phyloP scores from a whole-genome alignment of 148 eudicot genomes.

The Pouteria glomerata region DNA sequence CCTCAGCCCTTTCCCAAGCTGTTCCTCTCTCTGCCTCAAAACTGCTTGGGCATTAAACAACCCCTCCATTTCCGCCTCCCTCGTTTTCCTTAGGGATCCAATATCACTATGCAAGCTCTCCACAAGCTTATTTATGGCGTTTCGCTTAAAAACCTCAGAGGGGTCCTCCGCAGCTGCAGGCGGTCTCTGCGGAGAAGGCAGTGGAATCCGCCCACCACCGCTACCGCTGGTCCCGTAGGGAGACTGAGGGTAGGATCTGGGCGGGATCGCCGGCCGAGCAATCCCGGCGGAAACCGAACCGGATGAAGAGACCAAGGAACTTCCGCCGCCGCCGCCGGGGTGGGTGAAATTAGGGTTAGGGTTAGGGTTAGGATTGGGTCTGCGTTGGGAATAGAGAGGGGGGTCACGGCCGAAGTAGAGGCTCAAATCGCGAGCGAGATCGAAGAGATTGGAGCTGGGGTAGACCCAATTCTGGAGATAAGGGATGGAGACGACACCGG shows the following conservation, averaged over 20 bases:
- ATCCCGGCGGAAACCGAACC: slow-evolving; percentile 11
- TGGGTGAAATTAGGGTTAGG: background rate
- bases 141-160: slow-evolving; percentile 62
- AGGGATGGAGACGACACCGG: slow-evolving; percentile 65
- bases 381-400: slow-evolving; percentile 70
- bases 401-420: slow-evolving; percentile 62
- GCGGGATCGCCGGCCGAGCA: slow-evolving; percentile 36
- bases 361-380: slow-evolving; percentile 19
- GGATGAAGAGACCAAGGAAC: slow-evolving; percentile 9
- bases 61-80: slow-evolving; percentile 84
- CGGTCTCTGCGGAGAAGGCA: slow-evolving; percentile 27
- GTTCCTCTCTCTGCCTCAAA: slow-evolving; percentile 56
- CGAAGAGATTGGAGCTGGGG: slow-evolving; percentile 73
- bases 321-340: background rate
- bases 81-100: slow-evolving; percentile 57
- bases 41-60: slow-evolving; percentile 57
- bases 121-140: slow-evolving; percentile 68
- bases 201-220: slow-evolving; percentile 23
- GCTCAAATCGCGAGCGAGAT: slow-evolving; percentile 51
- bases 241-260: slow-evolving; percentile 50
- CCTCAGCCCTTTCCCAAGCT: slow-evolving; percentile 50
- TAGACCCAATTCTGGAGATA: slow-evolving; percentile 74
- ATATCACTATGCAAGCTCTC: slow-evolving; percentile 63
- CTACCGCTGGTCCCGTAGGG: slow-evolving; percentile 49
- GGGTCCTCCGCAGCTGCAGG: slow-evolving; percentile 55